A percentile compares a stretch with the other conserved stretches of the same genome.
phyloP scores from a whole-genome alignment of 148 eudicot species.

The Camellia japonica region DNA sequence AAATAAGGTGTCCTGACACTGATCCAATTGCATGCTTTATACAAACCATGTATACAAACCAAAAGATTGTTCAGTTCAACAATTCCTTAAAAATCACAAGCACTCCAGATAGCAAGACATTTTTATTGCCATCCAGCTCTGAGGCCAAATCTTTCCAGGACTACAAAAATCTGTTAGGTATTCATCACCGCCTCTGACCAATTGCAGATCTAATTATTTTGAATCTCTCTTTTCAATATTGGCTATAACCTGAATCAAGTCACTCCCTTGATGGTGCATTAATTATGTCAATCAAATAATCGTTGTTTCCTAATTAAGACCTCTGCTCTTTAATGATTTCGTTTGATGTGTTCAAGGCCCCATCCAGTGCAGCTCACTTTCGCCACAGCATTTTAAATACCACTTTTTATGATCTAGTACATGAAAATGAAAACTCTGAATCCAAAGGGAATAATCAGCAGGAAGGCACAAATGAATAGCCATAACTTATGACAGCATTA shows the following conservation, averaged over 20 bases:
- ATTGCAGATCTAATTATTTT: too few species aligned
- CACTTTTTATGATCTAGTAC: neutral
- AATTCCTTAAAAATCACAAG: neutral
- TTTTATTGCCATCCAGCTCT: slow-evolving; percentile 1
- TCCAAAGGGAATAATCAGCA: neutral
- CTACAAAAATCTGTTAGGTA: neutral
- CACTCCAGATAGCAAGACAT: neutral
- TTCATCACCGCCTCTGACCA: too few species aligned
- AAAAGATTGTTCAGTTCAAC: neutral
- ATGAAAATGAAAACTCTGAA: neutral
- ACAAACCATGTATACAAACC: neutral
- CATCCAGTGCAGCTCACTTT: neutral
- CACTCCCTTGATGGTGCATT: neutral
- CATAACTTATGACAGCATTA: neutral
- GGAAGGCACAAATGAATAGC: neutral
- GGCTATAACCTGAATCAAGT: neutral
- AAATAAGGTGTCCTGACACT: neutral
- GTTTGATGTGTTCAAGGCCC: neutral
- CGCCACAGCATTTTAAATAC: neutral
- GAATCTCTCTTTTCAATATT: neutral
- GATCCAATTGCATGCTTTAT: slow-evolving; percentile 8
- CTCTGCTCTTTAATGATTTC: neutral
- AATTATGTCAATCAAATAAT: neutral
- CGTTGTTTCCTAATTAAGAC: neutral
- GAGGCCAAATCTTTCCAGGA: neutral